Base-by-base conservation (phyloP, 441 rosid genomes). In the Gossypium trilobum region DNA sequence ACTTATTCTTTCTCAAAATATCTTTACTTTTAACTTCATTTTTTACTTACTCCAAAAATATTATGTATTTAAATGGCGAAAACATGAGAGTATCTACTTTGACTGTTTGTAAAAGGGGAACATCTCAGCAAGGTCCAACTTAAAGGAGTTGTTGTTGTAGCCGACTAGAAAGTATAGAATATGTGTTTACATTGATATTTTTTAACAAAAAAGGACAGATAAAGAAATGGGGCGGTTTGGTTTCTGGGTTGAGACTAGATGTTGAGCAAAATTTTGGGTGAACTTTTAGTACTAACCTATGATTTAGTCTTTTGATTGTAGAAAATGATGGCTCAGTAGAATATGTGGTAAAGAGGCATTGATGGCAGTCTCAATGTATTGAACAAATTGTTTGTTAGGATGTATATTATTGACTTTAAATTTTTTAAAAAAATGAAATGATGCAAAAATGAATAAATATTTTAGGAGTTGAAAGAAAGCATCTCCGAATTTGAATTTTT, bases 91-190 rank as follows among this genome's bases (percentile, higher is more conserved):
- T 52, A 56, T 76, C 65, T 79, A 71, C 75, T 81, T 81, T 84
- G 85, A 85, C 84, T 83, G 86, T 62, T 83, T 85, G 87, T 78
- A 75, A 68, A 19, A n/a, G 74, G 87, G 88, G 87, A 81, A 83
- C 88, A 82, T 69, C 63, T 59, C 22, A 73, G 80, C 75, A 82
- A 80, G 69, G 74, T 82, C 85, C 87, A 86, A 82, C 57, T 80
- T 55, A 6, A 71, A 78, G 5, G 73, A 58, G 73, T 71, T 69
- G 65, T 65, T 67, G 61, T 1, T 56, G 50, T 61, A 65, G 81
- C 77, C 78, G 33, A 36, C 74, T 79, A 73, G 78, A 78, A 61
- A 44, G 56, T 77, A 51, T 64, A 5, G 16, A 11, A n/a, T 33
- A 19, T 31, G 68, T 74, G 55, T 80, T 73, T 60, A 67, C 71